Evolutionary conservation across 345 rosid genomes (phyloP).

Genomic region (Nasturtium officinale): DNA sequence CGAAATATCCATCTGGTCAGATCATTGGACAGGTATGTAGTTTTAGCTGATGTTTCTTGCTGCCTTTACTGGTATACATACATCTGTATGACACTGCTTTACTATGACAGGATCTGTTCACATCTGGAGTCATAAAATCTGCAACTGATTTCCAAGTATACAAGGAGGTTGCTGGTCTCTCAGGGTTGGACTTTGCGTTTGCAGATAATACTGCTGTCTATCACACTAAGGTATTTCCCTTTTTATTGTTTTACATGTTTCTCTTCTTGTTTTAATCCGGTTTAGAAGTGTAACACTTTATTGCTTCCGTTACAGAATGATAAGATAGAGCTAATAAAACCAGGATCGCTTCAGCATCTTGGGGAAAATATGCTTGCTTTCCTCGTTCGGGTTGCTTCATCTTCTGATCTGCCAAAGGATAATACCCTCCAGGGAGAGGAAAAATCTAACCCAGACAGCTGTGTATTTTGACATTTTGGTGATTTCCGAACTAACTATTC

Average conservation of each 20-base stretch:
- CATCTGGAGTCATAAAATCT: conserved; percentile 77
- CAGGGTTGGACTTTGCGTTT: conserved; percentile 96
- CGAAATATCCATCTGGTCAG: conserved; percentile 85
- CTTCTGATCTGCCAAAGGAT: conserved; percentile 55
- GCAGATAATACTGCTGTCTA: conserved; percentile 82
- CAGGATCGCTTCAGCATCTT: conserved; percentile 96
- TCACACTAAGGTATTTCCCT: conserved; percentile 78
- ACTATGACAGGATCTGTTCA: conserved; percentile 75
- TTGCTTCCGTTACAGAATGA: conserved; percentile 67
- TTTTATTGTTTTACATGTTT: neutral
- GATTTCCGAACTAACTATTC: conserved; percentile 36
- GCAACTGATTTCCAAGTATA: conserved; percentile 95
- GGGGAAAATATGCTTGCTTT: conserved; percentile 98
- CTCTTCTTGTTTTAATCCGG: conserved; percentile 12
- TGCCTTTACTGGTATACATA: neutral
- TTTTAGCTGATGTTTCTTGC: conserved; percentile 13
- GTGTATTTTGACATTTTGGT: conserved; percentile 88
- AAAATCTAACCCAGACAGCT: conserved; percentile 49
- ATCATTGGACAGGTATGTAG: conserved; percentile 70
- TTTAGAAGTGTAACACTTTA: conserved; percentile 13
- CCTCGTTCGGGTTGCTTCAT: conserved; percentile 68
- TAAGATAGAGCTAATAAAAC: conserved; percentile 77
- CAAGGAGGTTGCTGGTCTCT: conserved; percentile 86
- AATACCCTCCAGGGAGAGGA: conserved; percentile 45
- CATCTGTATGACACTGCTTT: conserved; percentile 26